Percentiles rank a stretch among this genome's conserved stretches.
phyloP scores from a whole-genome alignment of 2,329 filamentous ascomycete species.

The Dryadomyces quercus-mongolicae region DNA sequence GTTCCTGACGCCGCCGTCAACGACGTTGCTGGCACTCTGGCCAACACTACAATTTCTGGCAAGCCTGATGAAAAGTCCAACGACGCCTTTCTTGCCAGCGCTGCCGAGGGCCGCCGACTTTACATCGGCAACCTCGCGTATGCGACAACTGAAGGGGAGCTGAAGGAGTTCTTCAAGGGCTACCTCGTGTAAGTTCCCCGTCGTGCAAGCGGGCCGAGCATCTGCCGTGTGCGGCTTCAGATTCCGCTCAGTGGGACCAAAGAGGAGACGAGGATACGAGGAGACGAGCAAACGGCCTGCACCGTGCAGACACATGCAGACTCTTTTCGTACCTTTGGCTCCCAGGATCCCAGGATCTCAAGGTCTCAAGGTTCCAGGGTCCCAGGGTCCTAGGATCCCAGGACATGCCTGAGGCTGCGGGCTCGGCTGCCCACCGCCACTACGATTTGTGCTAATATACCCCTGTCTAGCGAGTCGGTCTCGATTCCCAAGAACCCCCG shows the following conservation, averaged over 20 bases:
- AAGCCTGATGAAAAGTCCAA: slow-evolving; percentile 51
- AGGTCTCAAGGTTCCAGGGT: too few relatives aligned
- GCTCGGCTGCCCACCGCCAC: not conserved
- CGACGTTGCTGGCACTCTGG: slow-evolving; percentile 63
- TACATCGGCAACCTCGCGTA: slow-evolving; percentile 99
- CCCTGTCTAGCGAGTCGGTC: slow-evolving; percentile 68
- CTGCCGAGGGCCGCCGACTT: slow-evolving; percentile 95
- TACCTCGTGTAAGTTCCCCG: slow-evolving; percentile 82
- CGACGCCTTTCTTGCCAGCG: slow-evolving; percentile 90
- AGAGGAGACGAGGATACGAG: too few relatives aligned
- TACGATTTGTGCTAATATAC: slow-evolving; percentile 20
- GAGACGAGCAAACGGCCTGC: too few relatives aligned
- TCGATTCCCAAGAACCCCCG: slow-evolving; percentile 99
- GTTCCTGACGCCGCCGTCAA: slow-evolving; percentile 51
- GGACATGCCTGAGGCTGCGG: too few relatives aligned
- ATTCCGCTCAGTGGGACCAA: too few relatives aligned
- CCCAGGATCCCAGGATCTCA: too few relatives aligned
- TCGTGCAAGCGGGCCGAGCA: not conserved
- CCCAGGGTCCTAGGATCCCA: too few relatives aligned
- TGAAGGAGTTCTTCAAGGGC: slow-evolving; percentile 99
- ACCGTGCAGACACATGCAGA: too few relatives aligned
- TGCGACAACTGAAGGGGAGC: slow-evolving; percentile 99
- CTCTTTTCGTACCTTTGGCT: too few relatives aligned
- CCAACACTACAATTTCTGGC: slow-evolving; percentile 57
- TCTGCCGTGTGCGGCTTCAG: not conserved